These are phyloP conservation scores for Xylaria sp. DNA, from an alignment of 2,329 filamentous ascomycete species.

Conservation along the genomic window DNA sequence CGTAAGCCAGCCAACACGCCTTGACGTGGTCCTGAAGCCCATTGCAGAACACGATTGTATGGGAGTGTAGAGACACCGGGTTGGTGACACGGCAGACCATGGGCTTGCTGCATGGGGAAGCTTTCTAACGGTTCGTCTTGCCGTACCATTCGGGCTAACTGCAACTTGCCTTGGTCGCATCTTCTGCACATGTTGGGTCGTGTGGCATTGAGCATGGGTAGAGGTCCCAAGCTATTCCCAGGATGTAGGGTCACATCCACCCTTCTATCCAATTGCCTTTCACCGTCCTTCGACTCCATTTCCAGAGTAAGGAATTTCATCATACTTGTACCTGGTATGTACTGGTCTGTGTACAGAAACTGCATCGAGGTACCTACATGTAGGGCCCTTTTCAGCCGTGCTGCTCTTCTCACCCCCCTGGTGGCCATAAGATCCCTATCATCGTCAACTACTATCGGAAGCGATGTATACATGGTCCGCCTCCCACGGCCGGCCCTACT, in stretches of 20 bases:
- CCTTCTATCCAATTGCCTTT: constrained; percentile 28
- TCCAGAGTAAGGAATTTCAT: constrained; percentile 22
- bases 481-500: constrained; percentile 16
- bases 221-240: constrained; percentile 25
- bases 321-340: constrained; percentile 31
- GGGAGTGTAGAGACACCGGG: not conserved
- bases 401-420: constrained; percentile 30
- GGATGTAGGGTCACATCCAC: constrained; percentile 15
- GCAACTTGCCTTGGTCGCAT: constrained; percentile 30
- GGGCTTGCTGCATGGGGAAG: constrained; percentile 19
- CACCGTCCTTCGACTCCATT: constrained; percentile 8
- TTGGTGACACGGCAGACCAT: constrained; percentile 24
- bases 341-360: constrained; percentile 24
- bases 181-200: constrained; percentile 28
- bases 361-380: constrained; percentile 32
- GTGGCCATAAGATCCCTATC: constrained; percentile 29
- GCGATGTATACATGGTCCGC: constrained; percentile 18
- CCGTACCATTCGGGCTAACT: constrained; percentile 26
- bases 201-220: constrained; percentile 19
- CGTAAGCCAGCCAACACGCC: not conserved
- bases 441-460: constrained; percentile 18
- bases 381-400: constrained; percentile 39
- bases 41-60: not conserved
- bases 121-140: constrained; percentile 28
- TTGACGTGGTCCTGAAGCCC: not conserved